phyloP scores from a whole-genome alignment of 257 asterid genomes.

The Paraleonurus japonicus region DNA sequence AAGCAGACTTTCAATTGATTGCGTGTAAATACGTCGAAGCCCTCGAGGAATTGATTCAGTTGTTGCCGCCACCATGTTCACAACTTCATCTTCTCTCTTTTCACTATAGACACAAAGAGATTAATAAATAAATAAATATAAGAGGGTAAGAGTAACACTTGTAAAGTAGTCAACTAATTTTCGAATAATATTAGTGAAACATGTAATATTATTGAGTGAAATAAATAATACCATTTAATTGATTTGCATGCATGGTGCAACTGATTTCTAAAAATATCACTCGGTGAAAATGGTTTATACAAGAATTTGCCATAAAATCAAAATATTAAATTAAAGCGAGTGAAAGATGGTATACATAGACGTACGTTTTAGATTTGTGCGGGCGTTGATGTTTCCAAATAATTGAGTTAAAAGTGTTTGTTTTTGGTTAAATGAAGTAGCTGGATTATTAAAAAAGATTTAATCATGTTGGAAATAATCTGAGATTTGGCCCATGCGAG shows the following conservation, averaged over 20 bases:
- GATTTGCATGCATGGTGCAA: no score
- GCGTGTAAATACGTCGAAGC: background rate
- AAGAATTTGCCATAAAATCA: no score
- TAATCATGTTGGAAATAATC: constrained; percentile 29
- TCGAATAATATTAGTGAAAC: no score
- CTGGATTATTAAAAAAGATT: constrained; percentile 13
- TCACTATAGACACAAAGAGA: background rate
- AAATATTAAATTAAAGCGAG: background rate
- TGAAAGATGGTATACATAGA: background rate
- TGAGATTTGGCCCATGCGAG: constrained; percentile 41
- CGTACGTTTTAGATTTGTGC: background rate
- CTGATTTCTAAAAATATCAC: no score
- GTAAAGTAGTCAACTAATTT: no score
- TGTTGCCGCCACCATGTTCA: background rate
- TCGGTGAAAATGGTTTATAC: no score
- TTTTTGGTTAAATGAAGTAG: background rate
- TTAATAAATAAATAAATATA: no score
- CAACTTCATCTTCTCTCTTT: background rate
- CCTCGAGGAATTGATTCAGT: constrained; percentile 26
- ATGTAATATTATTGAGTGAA: no score
- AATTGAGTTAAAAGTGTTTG: background rate
- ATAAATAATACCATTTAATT: no score
- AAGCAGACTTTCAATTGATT: constrained; percentile 18
- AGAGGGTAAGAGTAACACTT: no score
- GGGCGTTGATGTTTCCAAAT: background rate